Evolutionary conservation across 2,329 filamentous ascomycete species (phyloP), one percentile per base, ranked within the genome.

Genomic region (Aspergillus sp.): DNA sequence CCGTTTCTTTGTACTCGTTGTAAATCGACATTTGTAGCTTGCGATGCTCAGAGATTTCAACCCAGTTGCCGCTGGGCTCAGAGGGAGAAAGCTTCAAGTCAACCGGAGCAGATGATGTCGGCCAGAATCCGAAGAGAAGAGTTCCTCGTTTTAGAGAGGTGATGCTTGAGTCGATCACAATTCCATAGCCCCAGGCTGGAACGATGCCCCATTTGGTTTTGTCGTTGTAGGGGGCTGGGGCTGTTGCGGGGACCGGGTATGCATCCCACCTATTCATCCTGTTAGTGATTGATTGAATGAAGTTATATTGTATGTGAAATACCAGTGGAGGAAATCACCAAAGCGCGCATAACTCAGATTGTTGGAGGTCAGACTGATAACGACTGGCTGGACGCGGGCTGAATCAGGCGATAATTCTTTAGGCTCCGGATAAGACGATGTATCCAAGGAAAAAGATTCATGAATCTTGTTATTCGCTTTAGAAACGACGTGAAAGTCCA

Each of bases 181-280:
- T 56, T 6, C 65, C 73, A 42, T 70, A 74, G 0, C 74, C 74
- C 73, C 74, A 77, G n/a, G 66, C 69, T 33, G 70, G 68, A 9
- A 71, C 69, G 45, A 73, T 70, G 4, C 71, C 73, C 60, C 72
- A 76, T n/a, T 54, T 51, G 2, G 55, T 36, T 4, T 40, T 29
- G 50, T 75, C 62, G 49, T 68, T 65, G 48, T 57, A 54, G 11
- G 54, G 53, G 1, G 43, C 38, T 29, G 53, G 49, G 32, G 64
- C 61, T 12, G 52, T 51, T 0, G 48, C 9, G 0, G 71, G 72
- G 0, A 71, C 60, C 0, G 68, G 73, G 52, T 73, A 75, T 6
- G 68, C 55, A 47, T 69, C 63, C 72, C 73, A 77, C 66, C 66
- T 54, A 27, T n/a, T n/a, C 9, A 10, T 34, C 3, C 10, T 13